Base-by-base conservation (phyloP, 768 basidiomycete genomes). In the Rhizopogon salebrosus region DNA sequence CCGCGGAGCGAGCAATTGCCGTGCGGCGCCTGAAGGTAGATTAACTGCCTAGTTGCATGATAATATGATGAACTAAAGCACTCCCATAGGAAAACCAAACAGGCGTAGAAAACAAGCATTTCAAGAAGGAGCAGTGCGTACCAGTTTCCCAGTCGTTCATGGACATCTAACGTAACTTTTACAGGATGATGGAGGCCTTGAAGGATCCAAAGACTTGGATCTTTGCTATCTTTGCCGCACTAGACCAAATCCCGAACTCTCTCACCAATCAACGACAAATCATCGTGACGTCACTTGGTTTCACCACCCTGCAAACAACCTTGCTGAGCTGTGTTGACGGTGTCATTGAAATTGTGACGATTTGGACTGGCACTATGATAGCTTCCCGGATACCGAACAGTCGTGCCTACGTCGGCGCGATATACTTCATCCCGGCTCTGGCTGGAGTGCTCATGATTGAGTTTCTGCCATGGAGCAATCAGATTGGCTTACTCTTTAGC, bases 61-160 rank as follows among this genome's bases (percentile, higher is more conserved):
- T 3, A 29, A 29, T 6, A 26, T 9, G n/a, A 11, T 16, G 31
- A 38, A 41, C 27, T 55, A 6, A 57, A 11, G 36, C 18, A 16
- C 14, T 5, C 18, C 10, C 20, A 6, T 57, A 84, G 80, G 78
- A 73, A 66, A 89, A 89, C 56, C 87, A 91, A 79, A 86, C 85
- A 0, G 89, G 89, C 27, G 79, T 89, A 9, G 89, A 90, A 68
- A 90, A 88, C 62, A 92, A 91, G 60, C 76, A 76, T 49, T 91
- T 87, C 70, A 91, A 91, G 71, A 80, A 75, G 49, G 84, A 88
- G 35, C 89, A 91, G 87, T 88, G 51, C 56, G 85, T 75, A 27
- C 9, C 20, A 31, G 40, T 37, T 51, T 31, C 13, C 27, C 16
- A 8, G 1, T 24, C 18, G 2, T 9, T 34, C 5, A 3, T 16